These are phyloP conservation scores for Acanthamoeba lenticulata DNA, from an alignment of 208 protist genomes.

Conservation along the genomic window DNA sequence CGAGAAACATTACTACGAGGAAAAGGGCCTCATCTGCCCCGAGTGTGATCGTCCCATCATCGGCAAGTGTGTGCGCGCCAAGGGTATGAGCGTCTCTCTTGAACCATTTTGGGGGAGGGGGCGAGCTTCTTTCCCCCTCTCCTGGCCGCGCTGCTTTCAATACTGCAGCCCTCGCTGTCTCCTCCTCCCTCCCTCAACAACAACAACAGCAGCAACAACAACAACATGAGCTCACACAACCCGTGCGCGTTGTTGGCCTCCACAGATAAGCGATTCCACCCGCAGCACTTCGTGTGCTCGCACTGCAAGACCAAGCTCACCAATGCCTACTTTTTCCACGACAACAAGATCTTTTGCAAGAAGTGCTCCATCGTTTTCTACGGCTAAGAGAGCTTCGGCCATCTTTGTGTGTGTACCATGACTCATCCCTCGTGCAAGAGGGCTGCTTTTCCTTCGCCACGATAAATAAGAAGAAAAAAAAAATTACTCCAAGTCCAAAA, in stretches of 20 bases:
- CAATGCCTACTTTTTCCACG: slow-evolving; percentile 45
- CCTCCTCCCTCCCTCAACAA: background rate
- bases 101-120: background rate
- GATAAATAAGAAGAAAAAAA: background rate
- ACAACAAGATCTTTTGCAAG: slow-evolving; percentile 65
- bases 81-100: background rate
- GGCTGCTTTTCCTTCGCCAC: background rate
- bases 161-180: background rate
- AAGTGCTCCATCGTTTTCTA: slow-evolving; percentile 54
- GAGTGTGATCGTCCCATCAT: slow-evolving; percentile 62
- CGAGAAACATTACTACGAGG: slow-evolving; percentile 64
- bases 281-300: slow-evolving; percentile 60
- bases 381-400: background rate
- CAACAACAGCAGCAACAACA: background rate
- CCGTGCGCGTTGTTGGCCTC: too few relatives aligned
- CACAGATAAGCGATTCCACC: slow-evolving; percentile 7
- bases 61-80: slow-evolving; percentile 59
- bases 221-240: too few relatives aligned
- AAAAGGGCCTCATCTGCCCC: slow-evolving; percentile 41
- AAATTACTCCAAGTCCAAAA: background rate
- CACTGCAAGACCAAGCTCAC: slow-evolving; percentile 63
- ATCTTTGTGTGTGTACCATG: too few relatives aligned
- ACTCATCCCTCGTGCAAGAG: too few relatives aligned
- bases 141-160: background rate
- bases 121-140: background rate